Percentiles rank a stretch among this genome's conserved stretches.
Evolutionary conservation across 2,329 filamentous ascomycete genomes (phyloP).

Genomic region (Zopfia rhizophila): DNA sequence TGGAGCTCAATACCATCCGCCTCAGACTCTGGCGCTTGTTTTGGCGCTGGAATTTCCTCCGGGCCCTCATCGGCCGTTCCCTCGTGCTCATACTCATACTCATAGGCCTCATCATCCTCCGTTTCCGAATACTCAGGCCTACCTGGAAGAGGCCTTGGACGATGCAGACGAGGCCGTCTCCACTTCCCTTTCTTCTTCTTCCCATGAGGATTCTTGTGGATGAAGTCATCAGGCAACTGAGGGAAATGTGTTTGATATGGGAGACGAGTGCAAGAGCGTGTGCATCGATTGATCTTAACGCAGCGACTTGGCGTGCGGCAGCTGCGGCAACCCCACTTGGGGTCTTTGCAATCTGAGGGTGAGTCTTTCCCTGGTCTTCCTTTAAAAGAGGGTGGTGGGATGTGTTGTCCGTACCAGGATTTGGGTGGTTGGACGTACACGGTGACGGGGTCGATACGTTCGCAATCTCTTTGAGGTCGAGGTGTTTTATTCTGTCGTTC

Average conservation of each 20-base stretch:
- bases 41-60: too few relatives aligned
- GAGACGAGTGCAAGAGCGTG: constrained; percentile 15
- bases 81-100: too few relatives aligned
- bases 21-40: too few relatives aligned
- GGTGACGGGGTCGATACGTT: constrained; percentile 1
- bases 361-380: neutral
- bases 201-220: too few relatives aligned
- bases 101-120: too few relatives aligned
- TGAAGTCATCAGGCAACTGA: neutral
- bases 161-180: constrained; percentile 20
- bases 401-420: constrained; percentile 5
- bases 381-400: neutral
- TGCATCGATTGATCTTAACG: constrained; percentile 25
- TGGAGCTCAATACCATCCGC: too few relatives aligned
- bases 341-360: constrained; percentile 6
- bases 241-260: constrained; percentile 8
- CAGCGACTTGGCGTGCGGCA: constrained; percentile 18
- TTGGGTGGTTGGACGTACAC: constrained; percentile 1
- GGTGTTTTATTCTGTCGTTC: too few relatives aligned
- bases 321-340: constrained; percentile 15
- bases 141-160: constrained; percentile 16
- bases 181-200: too few relatives aligned
- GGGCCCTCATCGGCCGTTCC: too few relatives aligned
- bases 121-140: too few relatives aligned
- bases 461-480: too few relatives aligned